Conservation (phyloP, 768 basidiomycete genomes). For the Holtermanniella nyarrowii region DNA sequence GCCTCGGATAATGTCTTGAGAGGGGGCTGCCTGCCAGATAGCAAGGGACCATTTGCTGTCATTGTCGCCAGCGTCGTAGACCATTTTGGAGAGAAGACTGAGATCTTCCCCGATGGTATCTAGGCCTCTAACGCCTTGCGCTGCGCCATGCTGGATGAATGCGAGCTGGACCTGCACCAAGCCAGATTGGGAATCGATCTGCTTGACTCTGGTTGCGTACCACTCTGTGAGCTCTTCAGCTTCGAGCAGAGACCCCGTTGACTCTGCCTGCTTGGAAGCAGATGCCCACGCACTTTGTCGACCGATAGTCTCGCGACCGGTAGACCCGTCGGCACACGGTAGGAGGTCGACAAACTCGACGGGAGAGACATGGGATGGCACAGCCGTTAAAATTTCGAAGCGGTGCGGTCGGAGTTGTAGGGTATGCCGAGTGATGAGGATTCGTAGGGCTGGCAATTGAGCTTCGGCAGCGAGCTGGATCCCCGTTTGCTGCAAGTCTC, state of each 20-base stretch:
- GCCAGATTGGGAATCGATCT: constrained; percentile 57
- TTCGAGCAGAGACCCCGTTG: too few species aligned
- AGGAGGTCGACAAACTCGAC: neutral
- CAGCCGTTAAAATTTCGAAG: neutral
- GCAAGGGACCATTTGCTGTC: constrained; percentile 62
- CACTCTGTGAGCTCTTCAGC: constrained; percentile 54
- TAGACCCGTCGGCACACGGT: neutral
- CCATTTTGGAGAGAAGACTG: constrained; percentile 68
- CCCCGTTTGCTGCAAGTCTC: too few species aligned
- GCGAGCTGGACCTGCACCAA: constrained; percentile 69
- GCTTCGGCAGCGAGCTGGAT: neutral
- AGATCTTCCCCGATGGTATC: constrained; percentile 88
- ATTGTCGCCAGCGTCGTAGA: constrained; percentile 56
- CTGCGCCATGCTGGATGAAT: constrained; percentile 74
- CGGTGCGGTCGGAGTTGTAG: neutral
- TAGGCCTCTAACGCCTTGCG: constrained; percentile 62
- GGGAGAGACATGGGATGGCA: neutral
- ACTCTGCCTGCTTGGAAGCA: too few species aligned
- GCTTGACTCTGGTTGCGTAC: constrained; percentile 61
- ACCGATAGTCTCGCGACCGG: too few species aligned
- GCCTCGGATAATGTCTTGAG: constrained; percentile 56
- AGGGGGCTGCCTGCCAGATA: constrained; percentile 61
- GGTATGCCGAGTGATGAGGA: neutral
- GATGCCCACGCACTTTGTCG: too few species aligned
- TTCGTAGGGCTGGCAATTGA: neutral